phyloP scores from a whole-genome alignment of 2,329 filamentous ascomycete species.

The Trichophyton verrucosum region DNA sequence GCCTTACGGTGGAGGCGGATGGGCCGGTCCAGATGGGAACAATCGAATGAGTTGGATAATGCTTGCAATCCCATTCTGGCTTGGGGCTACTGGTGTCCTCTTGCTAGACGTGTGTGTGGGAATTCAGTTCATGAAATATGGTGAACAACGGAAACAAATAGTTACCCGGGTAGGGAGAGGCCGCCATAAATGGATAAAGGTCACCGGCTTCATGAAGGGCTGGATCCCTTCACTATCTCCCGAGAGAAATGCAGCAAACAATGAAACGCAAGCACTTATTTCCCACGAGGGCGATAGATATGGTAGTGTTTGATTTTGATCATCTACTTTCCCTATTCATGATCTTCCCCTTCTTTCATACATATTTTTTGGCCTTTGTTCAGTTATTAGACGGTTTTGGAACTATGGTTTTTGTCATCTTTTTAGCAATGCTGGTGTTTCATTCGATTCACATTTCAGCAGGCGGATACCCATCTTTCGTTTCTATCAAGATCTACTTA shows the following conservation, averaged over 20 bases:
- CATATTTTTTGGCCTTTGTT: neutral
- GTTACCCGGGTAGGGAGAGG: slow-evolving; percentile 36
- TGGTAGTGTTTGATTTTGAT: slow-evolving; percentile 21
- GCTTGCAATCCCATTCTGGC: slow-evolving; percentile 50
- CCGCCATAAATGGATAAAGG: slow-evolving; percentile 41
- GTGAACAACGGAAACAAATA: slow-evolving; percentile 33
- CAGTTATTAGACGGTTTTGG: neutral
- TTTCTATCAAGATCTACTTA: too few species aligned
- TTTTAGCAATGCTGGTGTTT: too few species aligned
- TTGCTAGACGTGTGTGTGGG: slow-evolving; percentile 51
- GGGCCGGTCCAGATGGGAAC: slow-evolving; percentile 46
- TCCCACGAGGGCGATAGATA: slow-evolving; percentile 21
- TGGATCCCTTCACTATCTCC: slow-evolving; percentile 46
- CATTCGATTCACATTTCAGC: too few species aligned
- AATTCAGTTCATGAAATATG: slow-evolving; percentile 50
- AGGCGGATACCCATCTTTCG: too few species aligned
- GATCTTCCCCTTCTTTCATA: neutral
- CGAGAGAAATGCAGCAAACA: slow-evolving; percentile 16
- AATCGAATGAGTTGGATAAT: slow-evolving; percentile 44
- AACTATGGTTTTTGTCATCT: too few species aligned
- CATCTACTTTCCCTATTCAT: neutral
- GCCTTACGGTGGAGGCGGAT: slow-evolving; percentile 46
- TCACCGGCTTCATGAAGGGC: slow-evolving; percentile 54
- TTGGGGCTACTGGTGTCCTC: slow-evolving; percentile 53
- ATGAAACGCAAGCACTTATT: slow-evolving; percentile 24